A percentile compares a stretch with the other conserved stretches of the same genome.
Evolutionary conservation across 2,329 filamentous ascomycete genomes (phyloP).

Genomic region (Aspergillus aculeatus): DNA sequence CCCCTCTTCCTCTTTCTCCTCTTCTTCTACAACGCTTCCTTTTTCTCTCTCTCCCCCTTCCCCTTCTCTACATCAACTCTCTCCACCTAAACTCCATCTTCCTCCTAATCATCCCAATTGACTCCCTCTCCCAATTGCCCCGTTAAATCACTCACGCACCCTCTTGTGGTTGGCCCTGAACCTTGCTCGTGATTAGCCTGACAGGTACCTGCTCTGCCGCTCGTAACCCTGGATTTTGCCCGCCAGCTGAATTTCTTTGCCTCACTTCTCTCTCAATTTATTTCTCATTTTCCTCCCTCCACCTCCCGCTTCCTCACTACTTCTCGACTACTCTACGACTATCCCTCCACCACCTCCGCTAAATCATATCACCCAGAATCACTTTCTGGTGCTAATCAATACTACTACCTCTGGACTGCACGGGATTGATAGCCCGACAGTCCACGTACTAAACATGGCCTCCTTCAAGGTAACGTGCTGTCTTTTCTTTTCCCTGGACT

Average conservation of each 20-base stretch:
- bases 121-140: background rate
- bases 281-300: constrained; percentile 1
- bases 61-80: constrained; percentile 11
- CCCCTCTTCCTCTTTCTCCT: constrained; percentile 21
- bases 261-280: constrained; percentile 1
- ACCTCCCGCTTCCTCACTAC: background rate
- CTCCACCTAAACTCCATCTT: constrained; percentile 12
- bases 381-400: constrained; percentile 9
- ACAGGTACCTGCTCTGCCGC: constrained; percentile 15
- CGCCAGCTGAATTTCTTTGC: constrained; percentile 8
- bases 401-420: constrained; percentile 21
- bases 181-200: constrained; percentile 9
- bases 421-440: constrained; percentile 32
- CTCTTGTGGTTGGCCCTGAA: constrained; percentile 9
- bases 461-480: constrained; percentile 40
- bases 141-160: background rate
- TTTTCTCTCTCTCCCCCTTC: constrained; percentile 11
- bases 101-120: background rate
- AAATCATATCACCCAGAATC: background rate
- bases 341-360: background rate
- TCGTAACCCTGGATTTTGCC: constrained; percentile 8
- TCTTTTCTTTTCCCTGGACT: constrained; percentile 3
- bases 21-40: constrained; percentile 10
- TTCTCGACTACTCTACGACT: background rate
- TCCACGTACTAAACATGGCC: constrained; percentile 34